Percentiles rank a stretch among this genome's conserved stretches.
phyloP scores from a whole-genome alignment of 1,284 basidiomycete genomes.

The Cerioporus squamosus region DNA sequence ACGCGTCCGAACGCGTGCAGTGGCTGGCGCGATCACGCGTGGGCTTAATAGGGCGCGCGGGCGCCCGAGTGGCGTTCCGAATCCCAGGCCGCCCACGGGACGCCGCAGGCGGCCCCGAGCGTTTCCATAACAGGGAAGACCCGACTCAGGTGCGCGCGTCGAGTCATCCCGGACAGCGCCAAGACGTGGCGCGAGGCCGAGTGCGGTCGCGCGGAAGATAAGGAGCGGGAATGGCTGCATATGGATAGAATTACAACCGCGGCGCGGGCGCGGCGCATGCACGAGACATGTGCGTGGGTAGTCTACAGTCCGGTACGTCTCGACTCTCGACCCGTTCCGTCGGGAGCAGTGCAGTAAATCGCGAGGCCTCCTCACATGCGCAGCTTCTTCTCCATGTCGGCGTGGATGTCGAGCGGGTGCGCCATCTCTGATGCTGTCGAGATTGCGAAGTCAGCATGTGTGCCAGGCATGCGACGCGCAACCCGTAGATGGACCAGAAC shows the following conservation, averaged over 20 bases:
- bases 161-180: slow-evolving; percentile 13
- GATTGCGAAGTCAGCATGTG: neutral
- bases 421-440: slow-evolving; percentile 55
- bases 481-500: neutral
- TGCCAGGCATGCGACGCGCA: neutral
- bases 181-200: neutral
- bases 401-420: slow-evolving; percentile 63
- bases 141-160: slow-evolving; percentile 6
- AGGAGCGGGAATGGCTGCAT: neutral
- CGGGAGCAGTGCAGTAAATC: no score
- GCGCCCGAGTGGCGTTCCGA: no score
- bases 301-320: neutral
- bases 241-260: slow-evolving; percentile 3
- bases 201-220: neutral
- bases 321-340: no score
- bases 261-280: no score
- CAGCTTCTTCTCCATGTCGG: slow-evolving; percentile 75
- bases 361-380: slow-evolving; percentile 44
- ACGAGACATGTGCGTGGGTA: no score
- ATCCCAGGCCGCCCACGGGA: no score
- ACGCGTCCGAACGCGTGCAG: neutral
- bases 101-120: neutral
- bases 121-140: slow-evolving; percentile 2
- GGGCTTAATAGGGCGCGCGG: no score
- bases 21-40: slow-evolving; percentile 7